Base-by-base conservation (phyloP, 768 basidiomycete genomes). In the Pisolithus albus region DNA sequence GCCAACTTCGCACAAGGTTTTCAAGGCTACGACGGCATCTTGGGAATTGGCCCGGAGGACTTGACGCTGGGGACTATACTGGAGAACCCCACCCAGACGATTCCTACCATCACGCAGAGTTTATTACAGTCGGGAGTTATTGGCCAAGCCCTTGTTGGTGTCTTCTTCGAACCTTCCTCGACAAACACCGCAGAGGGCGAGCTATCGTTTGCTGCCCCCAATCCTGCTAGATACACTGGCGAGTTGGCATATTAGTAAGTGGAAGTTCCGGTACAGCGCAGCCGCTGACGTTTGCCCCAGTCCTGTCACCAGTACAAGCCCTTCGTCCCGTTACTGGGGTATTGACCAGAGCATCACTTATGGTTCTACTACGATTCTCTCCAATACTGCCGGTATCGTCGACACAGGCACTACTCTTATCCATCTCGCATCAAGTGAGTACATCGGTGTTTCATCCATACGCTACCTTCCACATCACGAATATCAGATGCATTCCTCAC, bases 361-460 rank as follows among this genome's bases (percentile, higher is more conserved):
- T 52, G 78, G 80, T 4, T 57, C 64, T 9, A 75, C 67, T 7
- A 67, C 67, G 19, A 79, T 82, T 47, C 64, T 82, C 50, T 21
- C 67, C 6, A 62, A 51, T 47, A 76, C 73, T 37, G 75, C 78
- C 37, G 82, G 82, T 53, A 80, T 84, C 53, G 78, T 83, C 41
- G 81, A 82, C 59, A 82, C 81, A 13, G 79, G 78, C 15, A 80
- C 78, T 11, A 80, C 79, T 23, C 67, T 81, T 55, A 62, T 81
- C 48, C 69, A 77, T 44, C 54, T 81, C 41, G 73, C 78, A n/a
- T 66, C 72, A 28, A 71, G 66, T 66, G 24, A 61, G 64, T 58
- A 24, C 16, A 39, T 16, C 5, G 3, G 9, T 26, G 18, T 5
- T 19, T 19, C 7, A 7, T 8, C 0, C 7, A n/a, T 40, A 24